Percentiles rank a stretch among this genome's conserved stretches.
phyloP scores from a whole-genome alignment of 495 filamentous ascomycete genomes.

The Neurospora tetrasperma region DNA sequence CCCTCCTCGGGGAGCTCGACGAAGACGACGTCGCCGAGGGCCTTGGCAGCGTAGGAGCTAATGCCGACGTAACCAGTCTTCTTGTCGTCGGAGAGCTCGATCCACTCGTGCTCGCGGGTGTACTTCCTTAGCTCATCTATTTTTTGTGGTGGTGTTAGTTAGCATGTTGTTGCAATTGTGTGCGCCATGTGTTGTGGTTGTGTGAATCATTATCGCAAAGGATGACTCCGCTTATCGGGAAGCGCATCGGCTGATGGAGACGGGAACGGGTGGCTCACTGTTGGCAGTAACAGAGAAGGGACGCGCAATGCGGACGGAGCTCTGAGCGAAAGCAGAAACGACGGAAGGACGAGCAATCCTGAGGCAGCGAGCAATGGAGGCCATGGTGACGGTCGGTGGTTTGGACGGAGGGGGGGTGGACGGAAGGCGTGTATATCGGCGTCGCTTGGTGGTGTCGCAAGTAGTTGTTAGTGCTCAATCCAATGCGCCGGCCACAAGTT shows the following conservation, averaged over 20 bases:
- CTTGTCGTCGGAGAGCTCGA: slow-evolving; percentile 69
- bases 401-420: not conserved
- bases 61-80: slow-evolving; percentile 71
- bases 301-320: slow-evolving; percentile 25
- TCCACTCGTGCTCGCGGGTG: slow-evolving; percentile 97
- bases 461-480: not conserved
- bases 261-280: slow-evolving; percentile 24
- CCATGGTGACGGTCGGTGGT: slow-evolving; percentile 24
- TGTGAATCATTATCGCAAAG: not conserved
- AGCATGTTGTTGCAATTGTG: not conserved
- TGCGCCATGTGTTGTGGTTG: not conserved
- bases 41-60: slow-evolving; percentile 77
- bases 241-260: not conserved
- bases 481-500: not conserved
- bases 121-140: slow-evolving; percentile 66
- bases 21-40: slow-evolving; percentile 92
- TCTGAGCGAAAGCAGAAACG: slow-evolving; percentile 26
- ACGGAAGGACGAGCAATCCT: slow-evolving; percentile 29
- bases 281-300: slow-evolving; percentile 34
- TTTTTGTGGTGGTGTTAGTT: not conserved
- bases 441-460: not conserved
- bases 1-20: slow-evolving; percentile 75
- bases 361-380: slow-evolving; percentile 40
- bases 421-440: not conserved
- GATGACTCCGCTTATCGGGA: not conserved